A percentile compares a stretch with the other conserved stretches of the same genome.
phyloP scores from a whole-genome alignment of 2,329 filamentous ascomycete species.

The Sordariomycetes sp. region DNA sequence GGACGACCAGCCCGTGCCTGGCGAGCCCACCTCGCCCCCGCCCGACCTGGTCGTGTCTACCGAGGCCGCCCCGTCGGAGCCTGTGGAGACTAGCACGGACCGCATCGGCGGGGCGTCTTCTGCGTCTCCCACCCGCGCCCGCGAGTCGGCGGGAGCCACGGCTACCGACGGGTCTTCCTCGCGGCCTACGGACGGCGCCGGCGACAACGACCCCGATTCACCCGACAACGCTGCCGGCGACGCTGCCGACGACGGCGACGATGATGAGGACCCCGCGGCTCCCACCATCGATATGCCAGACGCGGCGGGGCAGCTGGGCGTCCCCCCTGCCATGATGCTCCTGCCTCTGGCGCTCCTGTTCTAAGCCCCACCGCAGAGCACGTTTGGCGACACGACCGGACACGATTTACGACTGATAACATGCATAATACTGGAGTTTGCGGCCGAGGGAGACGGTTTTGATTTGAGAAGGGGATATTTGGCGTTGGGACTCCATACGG shows the following conservation, averaged over 20 bases:
- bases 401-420: background rate
- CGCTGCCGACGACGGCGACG: background rate
- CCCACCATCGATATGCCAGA: background rate
- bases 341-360: background rate
- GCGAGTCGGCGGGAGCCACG: background rate
- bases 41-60: background rate
- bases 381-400: background rate
- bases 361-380: background rate
- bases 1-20: conserved; percentile 2
- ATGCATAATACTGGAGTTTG: background rate
- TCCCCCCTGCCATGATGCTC: background rate
- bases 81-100: background rate
- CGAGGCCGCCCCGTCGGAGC: background rate
- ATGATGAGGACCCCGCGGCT: background rate
- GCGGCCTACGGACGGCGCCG: background rate
- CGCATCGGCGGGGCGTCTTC: background rate
- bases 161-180: background rate
- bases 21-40: background rate
- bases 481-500: background rate
- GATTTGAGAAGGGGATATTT: background rate
- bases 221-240: background rate
- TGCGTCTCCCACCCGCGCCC: background rate
- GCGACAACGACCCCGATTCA: background rate
- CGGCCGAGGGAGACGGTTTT: background rate
- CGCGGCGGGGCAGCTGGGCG: background rate